Evolutionary conservation across 495 filamentous ascomycete species (phyloP).

Genomic region (Daldinia decipiens): DNA sequence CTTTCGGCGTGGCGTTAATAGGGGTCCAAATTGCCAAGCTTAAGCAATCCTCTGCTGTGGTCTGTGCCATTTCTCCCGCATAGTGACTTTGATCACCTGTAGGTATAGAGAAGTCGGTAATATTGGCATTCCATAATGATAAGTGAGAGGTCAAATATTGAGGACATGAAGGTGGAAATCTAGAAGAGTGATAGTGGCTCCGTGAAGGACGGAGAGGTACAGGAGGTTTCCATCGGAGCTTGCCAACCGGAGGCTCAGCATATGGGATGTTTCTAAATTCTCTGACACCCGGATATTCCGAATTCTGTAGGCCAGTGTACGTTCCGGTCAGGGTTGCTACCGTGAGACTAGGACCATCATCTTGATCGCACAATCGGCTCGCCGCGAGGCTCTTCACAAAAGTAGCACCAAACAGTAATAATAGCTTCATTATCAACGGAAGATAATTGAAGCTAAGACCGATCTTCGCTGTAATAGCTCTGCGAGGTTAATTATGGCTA

Average conservation of each 20-base stretch:
- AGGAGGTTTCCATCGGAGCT: slow-evolving; percentile 55
- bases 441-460: slow-evolving; percentile 14
- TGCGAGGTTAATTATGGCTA: neutral
- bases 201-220: slow-evolving; percentile 45
- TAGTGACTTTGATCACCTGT: slow-evolving; percentile 48
- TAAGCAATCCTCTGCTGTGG: slow-evolving; percentile 62
- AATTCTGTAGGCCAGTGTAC: slow-evolving; percentile 54
- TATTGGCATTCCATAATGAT: slow-evolving; percentile 51
- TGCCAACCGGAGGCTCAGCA: slow-evolving; percentile 54
- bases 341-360: slow-evolving; percentile 40
- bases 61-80: slow-evolving; percentile 49
- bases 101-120: slow-evolving; percentile 48
- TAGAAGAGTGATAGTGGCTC: slow-evolving; percentile 46
- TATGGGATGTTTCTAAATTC: slow-evolving; percentile 61
- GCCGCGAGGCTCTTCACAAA: slow-evolving; percentile 12
- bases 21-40: slow-evolving; percentile 65
- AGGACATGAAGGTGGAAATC: slow-evolving; percentile 53
- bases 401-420: slow-evolving; percentile 22
- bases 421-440: slow-evolving; percentile 8
- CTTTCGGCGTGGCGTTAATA: slow-evolving; percentile 38
- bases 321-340: slow-evolving; percentile 48
- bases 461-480: slow-evolving; percentile 4
- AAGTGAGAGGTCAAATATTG: slow-evolving; percentile 48
- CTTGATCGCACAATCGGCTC: slow-evolving; percentile 11
- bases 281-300: slow-evolving; percentile 51